Conservation (phyloP, 148 eudicot species). For the Limonium bicolor region DNA sequence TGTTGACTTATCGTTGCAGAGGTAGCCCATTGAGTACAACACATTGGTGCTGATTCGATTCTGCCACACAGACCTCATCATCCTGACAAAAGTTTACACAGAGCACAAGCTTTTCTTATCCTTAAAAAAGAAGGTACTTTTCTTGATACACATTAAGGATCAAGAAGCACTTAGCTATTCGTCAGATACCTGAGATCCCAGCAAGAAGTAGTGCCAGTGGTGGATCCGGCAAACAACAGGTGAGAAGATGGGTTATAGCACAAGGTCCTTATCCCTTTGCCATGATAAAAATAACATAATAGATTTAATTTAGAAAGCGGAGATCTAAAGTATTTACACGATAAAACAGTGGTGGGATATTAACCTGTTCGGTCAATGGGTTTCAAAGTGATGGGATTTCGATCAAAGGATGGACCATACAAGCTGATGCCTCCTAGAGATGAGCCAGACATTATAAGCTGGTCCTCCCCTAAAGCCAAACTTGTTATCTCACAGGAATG, state of each 20-base stretch:
- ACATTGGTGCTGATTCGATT: conserved; percentile 44
- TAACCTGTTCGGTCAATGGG: conserved; percentile 42
- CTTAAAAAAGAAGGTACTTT: neutral
- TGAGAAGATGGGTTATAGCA: conserved; percentile 52
- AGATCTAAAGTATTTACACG: neutral
- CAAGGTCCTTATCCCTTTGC: conserved; percentile 48
- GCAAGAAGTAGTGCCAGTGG: conserved; percentile 49
- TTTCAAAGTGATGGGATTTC: conserved; percentile 30
- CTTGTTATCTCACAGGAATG: conserved; percentile 42
- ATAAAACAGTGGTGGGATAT: neutral
- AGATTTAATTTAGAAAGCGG: neutral
- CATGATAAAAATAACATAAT: neutral
- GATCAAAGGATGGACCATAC: conserved; percentile 44
- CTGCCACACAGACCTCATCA: conserved; percentile 35
- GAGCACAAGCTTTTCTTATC: neutral
- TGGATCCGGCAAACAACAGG: conserved; percentile 50
- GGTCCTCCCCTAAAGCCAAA: conserved; percentile 54
- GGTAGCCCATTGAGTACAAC: conserved; percentile 49
- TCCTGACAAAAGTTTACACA: conserved; percentile 20
- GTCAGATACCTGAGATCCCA: conserved; percentile 93
- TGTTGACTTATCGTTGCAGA: conserved; percentile 36
- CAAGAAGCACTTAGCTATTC: no score
- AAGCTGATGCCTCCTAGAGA: conserved; percentile 37
- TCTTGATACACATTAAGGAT: no score
- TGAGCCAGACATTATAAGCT: conserved; percentile 59